phyloP scores from a whole-genome alignment of 116 monocot genomes.

The Trichopus zeylanicus region DNA sequence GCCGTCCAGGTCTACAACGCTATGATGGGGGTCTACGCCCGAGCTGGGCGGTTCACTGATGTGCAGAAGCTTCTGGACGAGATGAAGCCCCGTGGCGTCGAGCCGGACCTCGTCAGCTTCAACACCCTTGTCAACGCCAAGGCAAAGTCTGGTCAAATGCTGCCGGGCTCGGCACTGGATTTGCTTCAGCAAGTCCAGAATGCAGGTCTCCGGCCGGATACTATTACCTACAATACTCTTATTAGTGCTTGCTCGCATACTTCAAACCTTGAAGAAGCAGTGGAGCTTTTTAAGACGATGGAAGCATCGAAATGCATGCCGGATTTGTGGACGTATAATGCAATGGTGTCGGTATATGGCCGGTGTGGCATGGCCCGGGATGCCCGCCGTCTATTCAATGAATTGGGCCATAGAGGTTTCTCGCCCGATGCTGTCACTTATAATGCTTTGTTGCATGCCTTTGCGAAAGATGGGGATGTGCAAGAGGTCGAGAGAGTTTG shows the following conservation, averaged over 20 bases:
- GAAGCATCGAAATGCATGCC: constrained; percentile 50
- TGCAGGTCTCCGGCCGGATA: constrained; percentile 73
- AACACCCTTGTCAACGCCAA: constrained; percentile 83
- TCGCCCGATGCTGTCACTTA: constrained; percentile 84
- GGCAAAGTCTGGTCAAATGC: constrained; percentile 48
- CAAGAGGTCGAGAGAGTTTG: constrained; percentile 55
- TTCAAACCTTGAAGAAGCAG: constrained; percentile 51
- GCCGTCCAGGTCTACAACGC: constrained; percentile 86
- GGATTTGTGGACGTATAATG: constrained; percentile 93
- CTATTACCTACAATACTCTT: constrained; percentile 88
- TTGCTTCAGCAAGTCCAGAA: constrained; percentile 57
- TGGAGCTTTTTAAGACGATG: constrained; percentile 60
- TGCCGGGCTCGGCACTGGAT: constrained; percentile 38
- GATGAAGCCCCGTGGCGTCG: constrained; percentile 48
- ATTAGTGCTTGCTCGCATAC: constrained; percentile 64
- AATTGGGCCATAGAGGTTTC: constrained; percentile 57
- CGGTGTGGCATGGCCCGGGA: constrained; percentile 51
- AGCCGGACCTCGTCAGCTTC: constrained; percentile 92
- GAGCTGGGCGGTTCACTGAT: constrained; percentile 41
- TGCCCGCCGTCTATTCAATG: constrained; percentile 50
- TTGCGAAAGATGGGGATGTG: constrained; percentile 49
- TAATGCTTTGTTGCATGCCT: constrained; percentile 88
- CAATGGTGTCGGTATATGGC: constrained; percentile 75
- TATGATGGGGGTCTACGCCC: constrained; percentile 89
- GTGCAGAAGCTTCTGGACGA: constrained; percentile 46